These are phyloP conservation scores for Trametes coccinea DNA, from an alignment of 768 basidiomycete species.

Conservation along the genomic window DNA sequence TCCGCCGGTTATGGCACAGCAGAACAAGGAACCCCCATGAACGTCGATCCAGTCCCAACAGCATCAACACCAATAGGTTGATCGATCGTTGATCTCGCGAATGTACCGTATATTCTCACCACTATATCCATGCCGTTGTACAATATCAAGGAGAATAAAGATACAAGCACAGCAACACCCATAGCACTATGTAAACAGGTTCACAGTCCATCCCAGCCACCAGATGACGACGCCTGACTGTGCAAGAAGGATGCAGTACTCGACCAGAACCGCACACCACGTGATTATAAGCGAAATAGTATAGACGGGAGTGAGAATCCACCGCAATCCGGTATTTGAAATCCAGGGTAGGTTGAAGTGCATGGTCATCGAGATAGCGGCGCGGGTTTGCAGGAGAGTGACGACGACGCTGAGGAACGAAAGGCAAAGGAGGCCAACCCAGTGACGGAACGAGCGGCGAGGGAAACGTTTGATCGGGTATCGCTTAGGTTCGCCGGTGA, in stretches of 20 bases:
- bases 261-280: slow-evolving; percentile 65
- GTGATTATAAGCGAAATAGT: slow-evolving; percentile 64
- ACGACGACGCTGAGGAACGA: slow-evolving; percentile 48
- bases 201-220: slow-evolving; percentile 77
- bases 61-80: not conserved
- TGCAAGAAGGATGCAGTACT: slow-evolving; percentile 55
- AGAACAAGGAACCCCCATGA: not conserved
- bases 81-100: not conserved
- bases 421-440: slow-evolving; percentile 61
- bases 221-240: slow-evolving; percentile 62
- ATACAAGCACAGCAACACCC: slow-evolving; percentile 13
- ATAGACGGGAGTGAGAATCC: slow-evolving; percentile 63
- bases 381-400: slow-evolving; percentile 56
- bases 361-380: slow-evolving; percentile 54
- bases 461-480: slow-evolving; percentile 63
- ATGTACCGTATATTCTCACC: not conserved
- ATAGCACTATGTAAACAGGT: slow-evolving; percentile 42
- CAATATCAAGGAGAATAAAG: slow-evolving; percentile 15
- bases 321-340: slow-evolving; percentile 60
- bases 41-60: not conserved
- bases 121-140: not conserved
- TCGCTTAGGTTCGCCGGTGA: slow-evolving; percentile 72
- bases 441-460: slow-evolving; percentile 64
- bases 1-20: not conserved
- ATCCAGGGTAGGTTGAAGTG: slow-evolving; percentile 61